Conservation (phyloP, 163 green algal genomes). For the Scenedesmus sp. region DNA sequence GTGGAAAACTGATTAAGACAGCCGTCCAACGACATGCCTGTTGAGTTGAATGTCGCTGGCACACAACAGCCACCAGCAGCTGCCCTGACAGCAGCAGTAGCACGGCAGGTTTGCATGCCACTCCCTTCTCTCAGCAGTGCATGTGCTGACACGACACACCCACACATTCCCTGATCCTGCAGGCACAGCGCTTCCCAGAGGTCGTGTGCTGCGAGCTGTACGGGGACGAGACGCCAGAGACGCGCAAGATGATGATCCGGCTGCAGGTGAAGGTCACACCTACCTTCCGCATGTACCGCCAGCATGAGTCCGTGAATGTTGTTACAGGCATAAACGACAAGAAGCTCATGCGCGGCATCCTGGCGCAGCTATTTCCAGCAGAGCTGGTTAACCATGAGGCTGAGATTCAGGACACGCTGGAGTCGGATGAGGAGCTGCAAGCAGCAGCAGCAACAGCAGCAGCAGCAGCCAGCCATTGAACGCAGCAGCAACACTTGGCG, state of each 20-base stretch:
- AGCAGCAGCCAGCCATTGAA: not conserved
- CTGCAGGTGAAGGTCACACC: slow-evolving; percentile 61
- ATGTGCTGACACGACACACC: not conserved
- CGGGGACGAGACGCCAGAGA: slow-evolving; percentile 57
- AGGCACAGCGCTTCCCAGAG: slow-evolving; percentile 53
- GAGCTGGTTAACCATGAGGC: slow-evolving; percentile 46
- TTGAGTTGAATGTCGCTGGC: no score
- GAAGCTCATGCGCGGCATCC: slow-evolving; percentile 55
- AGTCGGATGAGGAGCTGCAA: slow-evolving; percentile 29
- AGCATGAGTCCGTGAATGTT: slow-evolving; percentile 44
- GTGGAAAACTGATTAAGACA: no score
- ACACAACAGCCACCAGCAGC: not conserved
- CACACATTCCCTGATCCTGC: not conserved
- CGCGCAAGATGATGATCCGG: slow-evolving; percentile 66
- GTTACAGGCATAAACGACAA: slow-evolving; percentile 51
- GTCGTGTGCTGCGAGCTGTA: slow-evolving; percentile 55
- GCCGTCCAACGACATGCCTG: no score
- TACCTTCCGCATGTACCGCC: slow-evolving; percentile 65
- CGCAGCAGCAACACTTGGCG: not conserved
- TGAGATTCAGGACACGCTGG: slow-evolving; percentile 50
- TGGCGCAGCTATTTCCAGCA: slow-evolving; percentile 27
- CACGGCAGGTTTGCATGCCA: not conserved
- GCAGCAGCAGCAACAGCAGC: not conserved
- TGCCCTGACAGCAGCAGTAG: not conserved
- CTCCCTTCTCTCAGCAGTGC: not conserved